Evolutionary conservation across 306 rosid species (phyloP).

Genomic region (Vigna radiata): DNA sequence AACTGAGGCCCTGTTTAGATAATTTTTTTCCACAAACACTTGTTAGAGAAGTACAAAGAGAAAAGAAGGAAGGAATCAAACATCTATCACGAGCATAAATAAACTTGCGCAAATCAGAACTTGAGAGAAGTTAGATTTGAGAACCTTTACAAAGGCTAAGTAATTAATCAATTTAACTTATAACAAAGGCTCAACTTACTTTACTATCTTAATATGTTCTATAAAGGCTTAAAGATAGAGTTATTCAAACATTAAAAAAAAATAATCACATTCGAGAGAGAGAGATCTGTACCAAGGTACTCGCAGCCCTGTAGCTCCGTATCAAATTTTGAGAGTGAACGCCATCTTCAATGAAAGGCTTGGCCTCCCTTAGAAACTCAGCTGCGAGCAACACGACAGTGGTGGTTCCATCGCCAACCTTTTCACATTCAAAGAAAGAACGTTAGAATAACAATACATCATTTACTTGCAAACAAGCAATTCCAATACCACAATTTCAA

Average conservation of each 20-base stretch:
- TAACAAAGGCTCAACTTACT: neutral
- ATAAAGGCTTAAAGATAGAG: neutral
- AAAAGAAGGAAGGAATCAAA: neutral
- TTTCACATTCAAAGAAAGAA: constrained; percentile 37
- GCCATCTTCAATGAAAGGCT: constrained; percentile 95
- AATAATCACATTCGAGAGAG: neutral
- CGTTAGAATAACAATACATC: neutral
- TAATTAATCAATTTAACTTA: neutral
- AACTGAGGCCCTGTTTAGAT: neutral
- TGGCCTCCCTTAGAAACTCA: constrained; percentile 93
- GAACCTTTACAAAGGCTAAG: neutral
- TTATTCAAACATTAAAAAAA: neutral
- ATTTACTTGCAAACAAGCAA: neutral
- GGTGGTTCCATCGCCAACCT: constrained; percentile 99
- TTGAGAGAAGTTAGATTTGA: neutral
- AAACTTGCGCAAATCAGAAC: neutral
- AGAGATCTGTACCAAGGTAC: constrained; percentile 61
- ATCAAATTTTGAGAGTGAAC: constrained; percentile 95
- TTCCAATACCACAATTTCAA: constrained; percentile 16
- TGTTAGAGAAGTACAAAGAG: neutral
- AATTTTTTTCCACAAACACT: neutral
- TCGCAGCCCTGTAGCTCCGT: constrained; percentile 82
- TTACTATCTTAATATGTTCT: neutral
- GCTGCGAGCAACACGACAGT: constrained; percentile 97
- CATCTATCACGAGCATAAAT: neutral